Base-by-base conservation (phyloP, 768 basidiomycete genomes). In the Lentinula aciculospora region DNA sequence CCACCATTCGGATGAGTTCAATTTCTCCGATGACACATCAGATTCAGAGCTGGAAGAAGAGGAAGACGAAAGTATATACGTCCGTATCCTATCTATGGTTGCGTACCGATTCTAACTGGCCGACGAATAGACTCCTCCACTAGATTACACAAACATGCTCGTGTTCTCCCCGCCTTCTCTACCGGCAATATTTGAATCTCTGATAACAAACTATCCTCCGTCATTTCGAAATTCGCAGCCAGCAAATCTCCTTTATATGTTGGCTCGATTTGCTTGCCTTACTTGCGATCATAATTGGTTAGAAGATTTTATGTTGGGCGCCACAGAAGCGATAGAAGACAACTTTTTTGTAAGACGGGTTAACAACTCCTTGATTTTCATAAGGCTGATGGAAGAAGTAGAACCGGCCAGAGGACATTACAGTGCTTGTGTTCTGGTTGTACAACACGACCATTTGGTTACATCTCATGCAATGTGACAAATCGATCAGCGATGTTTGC, bases 281-380 rank as follows among this genome's bases (percentile, higher is more conserved):
- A 86, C 83, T n/a, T 94, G 93, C 66, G 93, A 94, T 68, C 85
- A 90, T 62, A 85, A 84, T 1, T 94, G 96, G 91, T 74, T 98
- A 25, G 94, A 96, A 69, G 94, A 97, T 67, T 77, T 99, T 27
- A 82, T 98, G 55, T 83, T 95, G 36, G 90, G 90, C 17, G 92
- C 92, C 0, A 89, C 94, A 19, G 94, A 97, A 68, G 79, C 87
- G 37, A 95, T 98, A 32, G 97, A 99, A 70, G 88, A 92, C 49
- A 85, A 84, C 9, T 88, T 97, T 60, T 95, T 95, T 67, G 97
- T 96, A 68, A 75, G 94, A 77, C 55, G 21, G 40, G 37, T 60
- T 32, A 27, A 39, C 27, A 55, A 64, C 21, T 53, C 5, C n/a
- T 34, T 8, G 9, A 2, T 5, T 9, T 6, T 23, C 23, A 12